Base-by-base conservation (phyloP, 352 stramenopile genomes). In the Phytophthora megakarya region DNA sequence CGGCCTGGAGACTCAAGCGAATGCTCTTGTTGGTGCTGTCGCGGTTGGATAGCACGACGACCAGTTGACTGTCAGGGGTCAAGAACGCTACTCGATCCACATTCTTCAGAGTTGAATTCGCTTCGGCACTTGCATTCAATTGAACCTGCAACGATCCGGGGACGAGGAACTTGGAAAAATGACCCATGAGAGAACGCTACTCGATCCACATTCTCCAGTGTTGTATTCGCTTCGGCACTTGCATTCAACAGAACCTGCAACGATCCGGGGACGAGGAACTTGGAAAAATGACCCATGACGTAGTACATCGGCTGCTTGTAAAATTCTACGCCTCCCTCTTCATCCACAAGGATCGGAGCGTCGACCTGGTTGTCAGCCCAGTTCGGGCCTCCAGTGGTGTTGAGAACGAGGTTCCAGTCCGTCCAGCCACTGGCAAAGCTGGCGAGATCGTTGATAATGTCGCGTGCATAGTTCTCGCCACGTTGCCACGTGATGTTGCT, bases 381-480 rank as follows among this genome's bases (percentile, higher is more conserved):
- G 32, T 81, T 93, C 4, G 91, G 91, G 0, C 89, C 91, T 37
- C 81, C 81, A 11, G 51, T 73, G 23, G 69, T 80, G 67, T 92
- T 76, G 15, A 97, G 78, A 51, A 83, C 67, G 25, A 97, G 49
- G 60, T 97, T 97, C 86, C 89, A 97, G 74, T 97, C 87, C 26
- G 72, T 92, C 88, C 89, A 97, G 16, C 84, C 87, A 2, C 70
- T 65, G 12, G 86, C 81, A 53, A 83, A 86, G 70, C 91, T 91
- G 46, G 78, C 73, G 12, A 97, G 49, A 61, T 97, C 85, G 47
- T 86, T 77, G 55, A 97, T 86, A 50, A 97, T 95, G 64, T 97
- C 86, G 28, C 88, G 84, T 12, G 80, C 82, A 46, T 96, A 92
- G 53, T 84, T 78, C 50, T 97, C 81, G 1, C 69, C 87, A 35